These are phyloP conservation scores for Russula sp. DNA, from an alignment of 768 basidiomycete genomes.

Conservation along the genomic window DNA sequence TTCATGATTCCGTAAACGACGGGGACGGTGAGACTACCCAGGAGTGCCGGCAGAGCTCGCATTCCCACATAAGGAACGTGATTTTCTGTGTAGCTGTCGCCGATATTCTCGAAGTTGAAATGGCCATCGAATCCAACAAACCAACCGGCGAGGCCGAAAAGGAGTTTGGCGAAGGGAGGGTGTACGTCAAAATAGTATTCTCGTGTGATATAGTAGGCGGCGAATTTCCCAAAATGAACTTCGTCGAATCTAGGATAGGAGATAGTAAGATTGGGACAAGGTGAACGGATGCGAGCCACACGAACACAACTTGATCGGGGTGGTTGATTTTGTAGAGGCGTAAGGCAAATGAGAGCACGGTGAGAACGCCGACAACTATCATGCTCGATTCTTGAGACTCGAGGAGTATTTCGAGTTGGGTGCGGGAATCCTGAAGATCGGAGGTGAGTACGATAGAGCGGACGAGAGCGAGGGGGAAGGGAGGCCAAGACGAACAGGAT, in stretches of 20 bases:
- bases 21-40: conserved; percentile 85
- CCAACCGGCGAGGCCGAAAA: conserved; percentile 93
- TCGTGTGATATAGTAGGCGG: conserved; percentile 84
- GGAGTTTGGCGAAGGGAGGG: conserved; percentile 92
- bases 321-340: conserved; percentile 93
- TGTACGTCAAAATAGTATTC: conserved; percentile 99
- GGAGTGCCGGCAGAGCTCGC: conserved; percentile 84
- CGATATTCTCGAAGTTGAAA: conserved; percentile 92
- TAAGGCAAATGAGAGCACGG: conserved; percentile 69
- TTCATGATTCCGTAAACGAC: conserved; percentile 96
- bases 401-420: conserved; percentile 51
- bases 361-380: conserved; percentile 54
- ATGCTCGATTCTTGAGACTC: conserved; percentile 59
- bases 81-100: conserved; percentile 79
- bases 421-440: conserved; percentile 43
- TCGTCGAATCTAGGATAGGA: conserved; percentile 72
- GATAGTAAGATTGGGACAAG: conserved; percentile 5
- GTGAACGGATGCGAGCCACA: conserved; percentile 18
- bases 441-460: neutral
- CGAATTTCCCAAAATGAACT: conserved; percentile 98
- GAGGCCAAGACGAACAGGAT: conserved; percentile 2
- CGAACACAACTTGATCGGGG: conserved; percentile 92
- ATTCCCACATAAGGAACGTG: conserved; percentile 94
- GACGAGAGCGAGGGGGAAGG: neutral
- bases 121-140: conserved; percentile 93